Conservation (phyloP, 441 rosid species). For the Adansonia rubrostipa region DNA sequence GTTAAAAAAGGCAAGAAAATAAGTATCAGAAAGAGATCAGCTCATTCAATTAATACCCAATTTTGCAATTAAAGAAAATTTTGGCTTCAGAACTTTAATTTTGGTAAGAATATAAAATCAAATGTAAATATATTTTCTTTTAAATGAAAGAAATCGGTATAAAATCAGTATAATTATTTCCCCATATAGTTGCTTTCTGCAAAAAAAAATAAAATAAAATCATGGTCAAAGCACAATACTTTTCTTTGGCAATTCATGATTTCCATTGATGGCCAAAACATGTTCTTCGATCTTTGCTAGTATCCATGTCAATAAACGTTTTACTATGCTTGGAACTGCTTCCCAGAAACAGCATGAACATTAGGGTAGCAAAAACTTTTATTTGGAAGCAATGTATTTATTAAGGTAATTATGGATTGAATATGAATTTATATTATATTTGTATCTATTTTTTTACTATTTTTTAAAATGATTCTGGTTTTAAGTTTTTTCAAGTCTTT, state of each 20-base stretch:
- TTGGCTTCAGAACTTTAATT: background rate
- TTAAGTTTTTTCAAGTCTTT: too few relatives aligned
- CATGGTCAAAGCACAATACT: background rate
- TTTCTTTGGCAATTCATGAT: background rate
- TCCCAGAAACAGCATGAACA: background rate
- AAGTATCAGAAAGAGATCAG: constrained; percentile 40
- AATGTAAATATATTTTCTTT: background rate
- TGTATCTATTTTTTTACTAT: too few relatives aligned
- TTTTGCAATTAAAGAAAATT: constrained; percentile 26
- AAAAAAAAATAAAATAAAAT: background rate
- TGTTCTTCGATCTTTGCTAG: background rate
- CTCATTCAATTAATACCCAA: constrained; percentile 29
- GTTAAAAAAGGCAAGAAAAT: constrained; percentile 32
- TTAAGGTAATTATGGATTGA: too few relatives aligned
- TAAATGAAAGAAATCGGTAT: background rate
- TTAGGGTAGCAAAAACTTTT: too few relatives aligned
- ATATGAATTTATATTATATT: too few relatives aligned
- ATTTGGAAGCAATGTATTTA: too few relatives aligned
- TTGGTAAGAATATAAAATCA: background rate
- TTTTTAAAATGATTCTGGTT: too few relatives aligned
- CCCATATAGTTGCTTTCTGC: background rate
- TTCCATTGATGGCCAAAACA: background rate
- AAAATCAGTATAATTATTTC: background rate
- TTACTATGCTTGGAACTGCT: background rate
- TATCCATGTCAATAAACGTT: background rate